Evolutionary conservation across 2,329 filamentous ascomycete genomes (phyloP).

Genomic region (Colletotrichum shisoi): DNA sequence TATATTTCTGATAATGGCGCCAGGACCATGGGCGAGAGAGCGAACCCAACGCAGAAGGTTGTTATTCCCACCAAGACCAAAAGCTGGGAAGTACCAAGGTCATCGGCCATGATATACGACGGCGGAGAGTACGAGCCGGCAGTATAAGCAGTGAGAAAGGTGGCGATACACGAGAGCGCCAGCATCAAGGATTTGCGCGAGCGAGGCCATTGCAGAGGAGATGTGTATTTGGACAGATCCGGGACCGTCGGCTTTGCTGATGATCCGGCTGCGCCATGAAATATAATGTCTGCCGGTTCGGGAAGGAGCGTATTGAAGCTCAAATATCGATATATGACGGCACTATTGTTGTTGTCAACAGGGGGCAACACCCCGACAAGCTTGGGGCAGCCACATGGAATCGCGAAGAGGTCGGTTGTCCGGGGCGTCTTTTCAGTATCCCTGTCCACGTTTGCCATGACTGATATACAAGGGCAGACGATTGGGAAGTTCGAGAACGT

Average conservation of each 20-base stretch:
- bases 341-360: slow-evolving; percentile 34
- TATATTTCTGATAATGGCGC: slow-evolving; percentile 90
- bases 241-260: slow-evolving; percentile 64
- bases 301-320: slow-evolving; percentile 53
- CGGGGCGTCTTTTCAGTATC: slow-evolving; percentile 29
- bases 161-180: slow-evolving; percentile 77
- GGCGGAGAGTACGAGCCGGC: slow-evolving; percentile 82
- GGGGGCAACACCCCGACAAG: background rate
- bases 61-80: slow-evolving; percentile 79
- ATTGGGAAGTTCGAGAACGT: slow-evolving; percentile 16
- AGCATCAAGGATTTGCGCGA: slow-evolving; percentile 75
- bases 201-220: slow-evolving; percentile 77
- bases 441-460: slow-evolving; percentile 5
- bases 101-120: slow-evolving; percentile 67
- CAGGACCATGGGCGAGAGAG: slow-evolving; percentile 82
- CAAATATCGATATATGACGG: slow-evolving; percentile 53
- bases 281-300: slow-evolving; percentile 39
- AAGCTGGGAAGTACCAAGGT: slow-evolving; percentile 71
- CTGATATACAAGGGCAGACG: slow-evolving; percentile 7
- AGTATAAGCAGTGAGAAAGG: slow-evolving; percentile 78
- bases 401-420: background rate
- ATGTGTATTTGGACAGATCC: slow-evolving; percentile 70
- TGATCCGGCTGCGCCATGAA: slow-evolving; percentile 29
- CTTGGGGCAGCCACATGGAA: background rate
- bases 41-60: slow-evolving; percentile 82